These are phyloP conservation scores for Ceratopteris richardii DNA, from an alignment of 75 land plant species.

Conservation along the genomic window DNA sequence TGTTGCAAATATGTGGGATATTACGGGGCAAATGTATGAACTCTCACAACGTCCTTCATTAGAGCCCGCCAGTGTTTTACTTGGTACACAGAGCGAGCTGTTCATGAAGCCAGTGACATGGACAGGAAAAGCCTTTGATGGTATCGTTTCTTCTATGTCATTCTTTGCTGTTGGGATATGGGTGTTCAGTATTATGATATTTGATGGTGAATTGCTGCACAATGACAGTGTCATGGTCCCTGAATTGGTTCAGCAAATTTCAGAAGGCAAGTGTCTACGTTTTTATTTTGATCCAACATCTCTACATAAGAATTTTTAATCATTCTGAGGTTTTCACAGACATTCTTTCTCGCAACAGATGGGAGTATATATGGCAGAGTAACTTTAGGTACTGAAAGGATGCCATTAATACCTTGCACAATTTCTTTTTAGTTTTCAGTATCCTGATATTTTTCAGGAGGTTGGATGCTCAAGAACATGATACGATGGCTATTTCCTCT, in stretches of 20 bases:
- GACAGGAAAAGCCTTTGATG: constrained; percentile 62
- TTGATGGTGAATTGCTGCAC: not conserved
- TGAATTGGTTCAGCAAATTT: constrained; percentile 44
- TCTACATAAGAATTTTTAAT: too few species aligned
- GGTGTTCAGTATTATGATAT: too few species aligned
- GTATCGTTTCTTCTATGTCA: constrained; percentile 16
- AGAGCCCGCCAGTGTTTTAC: constrained; percentile 35
- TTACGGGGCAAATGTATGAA: constrained; percentile 60
- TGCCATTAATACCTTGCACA: not conserved
- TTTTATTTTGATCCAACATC: too few species aligned
- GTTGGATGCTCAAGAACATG: constrained; percentile 23
- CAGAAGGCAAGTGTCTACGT: constrained; percentile 32
- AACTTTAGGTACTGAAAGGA: constrained; percentile 19
- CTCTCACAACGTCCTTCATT: constrained; percentile 30
- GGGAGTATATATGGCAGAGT: constrained; percentile 48
- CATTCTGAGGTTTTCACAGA: constrained; percentile 13
- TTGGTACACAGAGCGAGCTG: constrained; percentile 13
- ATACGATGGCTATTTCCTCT: constrained; percentile 34
- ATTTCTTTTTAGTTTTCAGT: too few species aligned
- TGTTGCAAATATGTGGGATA: constrained; percentile 57
- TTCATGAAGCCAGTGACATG: constrained; percentile 34
- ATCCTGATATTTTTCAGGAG: too few species aligned
- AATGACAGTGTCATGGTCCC: constrained; percentile 28
- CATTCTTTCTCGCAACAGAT: constrained; percentile 34
- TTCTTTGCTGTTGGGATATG: constrained; percentile 1